Percentiles rank a stretch among this genome's conserved stretches.
These are phyloP conservation scores for Phaeosphaeriaceae sp. DNA, from an alignment of 2,329 filamentous ascomycete species.

Conservation along the genomic window DNA sequence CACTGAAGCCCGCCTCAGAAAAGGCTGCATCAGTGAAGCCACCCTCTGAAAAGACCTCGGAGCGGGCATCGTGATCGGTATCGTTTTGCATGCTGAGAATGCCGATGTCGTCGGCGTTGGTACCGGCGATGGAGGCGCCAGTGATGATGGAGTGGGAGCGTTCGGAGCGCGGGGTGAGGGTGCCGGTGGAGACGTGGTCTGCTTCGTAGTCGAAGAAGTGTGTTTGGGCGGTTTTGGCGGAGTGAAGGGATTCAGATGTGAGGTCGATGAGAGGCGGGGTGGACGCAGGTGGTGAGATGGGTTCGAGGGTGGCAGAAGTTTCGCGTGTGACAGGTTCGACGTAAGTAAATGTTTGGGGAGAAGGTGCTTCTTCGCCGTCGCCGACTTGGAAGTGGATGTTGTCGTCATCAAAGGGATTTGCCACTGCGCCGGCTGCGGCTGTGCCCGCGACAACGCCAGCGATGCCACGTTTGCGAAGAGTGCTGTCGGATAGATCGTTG, in stretches of 20 bases:
- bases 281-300: constrained; percentile 16
- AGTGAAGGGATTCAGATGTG: constrained; percentile 29
- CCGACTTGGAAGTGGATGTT: constrained; percentile 52
- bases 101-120: constrained; percentile 43
- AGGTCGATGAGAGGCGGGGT: constrained; percentile 40
- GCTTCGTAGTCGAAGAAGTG: constrained; percentile 26
- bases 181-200: constrained; percentile 45
- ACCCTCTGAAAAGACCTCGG: constrained; percentile 43
- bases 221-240: constrained; percentile 5
- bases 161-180: constrained; percentile 48
- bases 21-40: constrained; percentile 47
- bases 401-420: constrained; percentile 55
- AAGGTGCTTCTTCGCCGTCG: constrained; percentile 36
- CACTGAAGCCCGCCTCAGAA: constrained; percentile 43
- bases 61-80: constrained; percentile 42
- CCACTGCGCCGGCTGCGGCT: constrained; percentile 35
- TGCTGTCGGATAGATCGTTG: constrained; percentile 22
- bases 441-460: constrained; percentile 51
- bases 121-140: constrained; percentile 37
- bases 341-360: constrained; percentile 35
- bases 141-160: constrained; percentile 28
- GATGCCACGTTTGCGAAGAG: constrained; percentile 36
- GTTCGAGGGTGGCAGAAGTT: constrained; percentile 39
- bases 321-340: constrained; percentile 33
- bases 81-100: constrained; percentile 45